These are phyloP conservation scores for Suillus paluster DNA, from an alignment of 768 basidiomycete genomes.

Conservation along the genomic window DNA sequence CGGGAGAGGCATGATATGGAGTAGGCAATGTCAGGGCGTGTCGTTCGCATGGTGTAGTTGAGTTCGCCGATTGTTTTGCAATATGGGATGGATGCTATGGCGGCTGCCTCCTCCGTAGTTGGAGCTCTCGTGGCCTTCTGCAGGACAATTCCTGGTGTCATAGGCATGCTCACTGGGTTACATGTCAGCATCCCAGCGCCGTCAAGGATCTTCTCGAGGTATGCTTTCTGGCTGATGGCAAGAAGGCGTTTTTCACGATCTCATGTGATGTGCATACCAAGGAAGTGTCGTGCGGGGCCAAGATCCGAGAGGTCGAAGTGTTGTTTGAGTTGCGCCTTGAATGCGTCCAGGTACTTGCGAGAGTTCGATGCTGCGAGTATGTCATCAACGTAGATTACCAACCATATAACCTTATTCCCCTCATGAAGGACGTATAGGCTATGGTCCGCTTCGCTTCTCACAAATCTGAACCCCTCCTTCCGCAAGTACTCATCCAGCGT, in stretches of 20 bases:
- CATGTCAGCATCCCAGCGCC: slow-evolving; percentile 18
- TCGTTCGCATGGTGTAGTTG: no score
- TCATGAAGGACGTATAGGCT: slow-evolving; percentile 26
- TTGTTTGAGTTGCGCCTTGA: slow-evolving; percentile 1
- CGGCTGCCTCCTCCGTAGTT: no score
- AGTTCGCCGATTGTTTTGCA: no score
- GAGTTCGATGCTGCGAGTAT: slow-evolving; percentile 9
- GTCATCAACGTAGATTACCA: slow-evolving; percentile 36
- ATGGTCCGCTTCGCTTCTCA: slow-evolving; percentile 18
- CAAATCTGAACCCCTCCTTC: slow-evolving; percentile 3
- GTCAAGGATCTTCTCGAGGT: slow-evolving; percentile 15
- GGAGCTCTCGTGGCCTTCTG: no score
- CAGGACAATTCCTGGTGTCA: no score
- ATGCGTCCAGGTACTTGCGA: neutral
- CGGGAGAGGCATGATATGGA: no score
- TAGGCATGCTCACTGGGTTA: slow-evolving; percentile 13
- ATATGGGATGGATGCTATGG: no score
- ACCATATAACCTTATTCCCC: slow-evolving; percentile 18
- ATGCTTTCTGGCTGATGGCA: slow-evolving; percentile 29
- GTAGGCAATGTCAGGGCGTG: no score
- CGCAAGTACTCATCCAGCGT: slow-evolving; percentile 8
- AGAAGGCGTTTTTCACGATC: slow-evolving; percentile 28
- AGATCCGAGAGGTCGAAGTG: slow-evolving; percentile 6
- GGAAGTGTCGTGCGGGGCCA: slow-evolving; percentile 19
- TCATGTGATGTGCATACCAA: slow-evolving; percentile 36